These are phyloP conservation scores for Schizochytrium sp. DNA, from an alignment of 108 stramenopile species.

Conservation along the genomic window DNA sequence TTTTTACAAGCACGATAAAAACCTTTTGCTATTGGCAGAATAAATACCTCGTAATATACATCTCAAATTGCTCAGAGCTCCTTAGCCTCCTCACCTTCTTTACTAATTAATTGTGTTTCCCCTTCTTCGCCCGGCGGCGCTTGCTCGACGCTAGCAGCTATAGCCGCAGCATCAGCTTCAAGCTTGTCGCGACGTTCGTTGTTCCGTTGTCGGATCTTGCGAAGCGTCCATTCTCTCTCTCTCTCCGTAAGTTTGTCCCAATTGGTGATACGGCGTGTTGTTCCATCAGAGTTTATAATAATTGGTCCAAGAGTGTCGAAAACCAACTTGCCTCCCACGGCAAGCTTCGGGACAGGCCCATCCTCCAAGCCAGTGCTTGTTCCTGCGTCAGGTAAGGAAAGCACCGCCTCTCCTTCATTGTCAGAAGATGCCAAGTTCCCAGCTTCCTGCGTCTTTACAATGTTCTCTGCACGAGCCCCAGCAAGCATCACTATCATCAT, in stretches of 20 bases:
- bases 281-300: conserved; percentile 47
- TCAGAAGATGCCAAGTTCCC: no score
- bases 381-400: background rate
- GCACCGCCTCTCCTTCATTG: background rate
- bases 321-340: background rate
- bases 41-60: background rate
- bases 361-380: background rate
- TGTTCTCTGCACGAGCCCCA: no score
- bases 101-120: no score
- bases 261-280: conserved; percentile 44
- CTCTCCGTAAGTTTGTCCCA: conserved; percentile 45
- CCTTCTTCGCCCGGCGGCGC: no score
- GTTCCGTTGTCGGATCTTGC: background rate
- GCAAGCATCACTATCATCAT: no score
- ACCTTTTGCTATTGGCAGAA: background rate
- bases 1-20: background rate
- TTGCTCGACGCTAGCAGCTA: no score
- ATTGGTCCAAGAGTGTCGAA: conserved; percentile 55
- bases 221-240: background rate
- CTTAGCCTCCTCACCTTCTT: background rate
- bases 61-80: background rate
- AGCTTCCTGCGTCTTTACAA: no score
- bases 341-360: conserved; percentile 26
- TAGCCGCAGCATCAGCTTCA: background rate
- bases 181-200: conserved; percentile 53